Base-by-base conservation (phyloP, 345 rosid species). In the Gossypium longicalyx region DNA sequence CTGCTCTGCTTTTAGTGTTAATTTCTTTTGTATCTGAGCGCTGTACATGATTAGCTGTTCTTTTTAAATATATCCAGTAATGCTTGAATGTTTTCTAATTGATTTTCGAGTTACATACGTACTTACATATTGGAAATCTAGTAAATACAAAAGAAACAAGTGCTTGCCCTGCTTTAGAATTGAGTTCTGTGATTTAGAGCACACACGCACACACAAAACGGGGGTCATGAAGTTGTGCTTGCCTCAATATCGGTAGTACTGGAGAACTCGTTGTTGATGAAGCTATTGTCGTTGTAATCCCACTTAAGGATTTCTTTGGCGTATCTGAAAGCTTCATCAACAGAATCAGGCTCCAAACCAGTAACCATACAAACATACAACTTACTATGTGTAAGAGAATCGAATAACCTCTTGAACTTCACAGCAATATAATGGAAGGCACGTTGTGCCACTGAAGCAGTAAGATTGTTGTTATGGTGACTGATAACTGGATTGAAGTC, bases 371-470 rank as follows among this genome's bases (percentile, higher is more conserved):
- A 79, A 47, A 83, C 97, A 53, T 81, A 91, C 83, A 92, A 77
- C 86, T 89, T 92, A 25, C 67, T 86, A 27, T 41, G 90, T 8
- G 87, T 86, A 3, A 91, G 88, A 1, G 78, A 72, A 4, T 44
- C 54, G 82, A 88, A 91, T 53, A 89, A 58, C 76, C 83, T 83
- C 87, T 91, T 95, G 85, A 91, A 95, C 91, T 89, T 84, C 44
- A 72, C 68, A 5, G 91, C 97, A 1, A 93, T 78, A 59, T 84
- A 95, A 70, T 92, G 91, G 79, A 78, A 91, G 52, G 93, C 97
- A 4, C 85, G 84, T 62, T 82, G 86, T 51, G 90, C 93, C 62
- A 11, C 41, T 76, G 57, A 16, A 16, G 75, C 60, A 60, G 67
- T 34, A 34, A 34, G 41, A 34, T 51, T 63, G 12, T 63, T 76